Evolutionary conservation across 1,284 basidiomycete species (phyloP), one percentile per base, ranked within the genome.

Genomic region (Ganoderma multipileum): DNA sequence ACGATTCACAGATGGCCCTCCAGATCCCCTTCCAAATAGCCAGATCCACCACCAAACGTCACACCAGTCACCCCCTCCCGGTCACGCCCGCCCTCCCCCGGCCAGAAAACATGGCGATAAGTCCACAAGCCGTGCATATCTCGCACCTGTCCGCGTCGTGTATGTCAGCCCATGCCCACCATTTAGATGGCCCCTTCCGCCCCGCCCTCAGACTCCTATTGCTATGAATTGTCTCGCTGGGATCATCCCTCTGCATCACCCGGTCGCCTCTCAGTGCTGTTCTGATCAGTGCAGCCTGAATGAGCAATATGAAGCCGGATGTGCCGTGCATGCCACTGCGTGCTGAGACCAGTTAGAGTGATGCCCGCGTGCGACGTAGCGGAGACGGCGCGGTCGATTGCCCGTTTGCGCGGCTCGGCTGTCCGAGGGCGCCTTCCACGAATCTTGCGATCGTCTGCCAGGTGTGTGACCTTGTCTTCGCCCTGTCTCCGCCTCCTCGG

Each of bases 341-440:
- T 54, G 57, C 44, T 62, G 61, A 52, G 61, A 62, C 61, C 20
- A 36, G 50, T 63, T 20, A 7, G 61, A 30, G 61, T 63, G 61
- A 50, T 50, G 61, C 30, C 42, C 44, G 28, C 30, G 28, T 18
- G 61, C 7, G 18, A 50, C 61, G 23, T 23, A 50, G 47, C 33
- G 47, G 16, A 23, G 36, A 30, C 16, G 44, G 61, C 20, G 26
- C 28, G 42, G 33, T 63, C 47, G 47, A 38, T 11, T 54, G 50
- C 44, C 55, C 30, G 55, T 36, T 54, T 33, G 62, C 50, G 62
- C 62, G 61, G 50, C 63, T 57, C 39, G 63, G 63, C 61, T 62
- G 50, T 36, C 55, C 11, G 33, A 4, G 26, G 33, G 64, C 64
- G 59, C 59, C 36, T n/a, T 66, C 44, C 38, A 61, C 59, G 41